Conservation (phyloP, 148 eudicot genomes). For the Dysphania ambrosioides region DNA sequence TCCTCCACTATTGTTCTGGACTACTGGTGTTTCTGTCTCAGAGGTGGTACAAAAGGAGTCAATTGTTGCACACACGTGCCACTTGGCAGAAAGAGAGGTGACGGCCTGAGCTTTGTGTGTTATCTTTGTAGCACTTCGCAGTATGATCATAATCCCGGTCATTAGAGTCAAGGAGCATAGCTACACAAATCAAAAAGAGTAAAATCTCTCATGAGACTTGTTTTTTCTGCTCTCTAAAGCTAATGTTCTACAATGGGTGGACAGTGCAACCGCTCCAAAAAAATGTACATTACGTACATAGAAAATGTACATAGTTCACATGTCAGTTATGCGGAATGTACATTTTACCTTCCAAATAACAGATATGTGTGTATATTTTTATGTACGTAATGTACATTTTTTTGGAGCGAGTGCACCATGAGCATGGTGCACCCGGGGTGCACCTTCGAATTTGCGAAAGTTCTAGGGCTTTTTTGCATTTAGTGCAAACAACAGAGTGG, state of each 20-base stretch:
- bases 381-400: too few species aligned
- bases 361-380: too few species aligned
- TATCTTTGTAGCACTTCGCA: conserved; percentile 84
- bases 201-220: background rate
- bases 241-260: background rate
- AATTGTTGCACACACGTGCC: conserved; percentile 91
- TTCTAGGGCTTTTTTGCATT: background rate
- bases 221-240: too few species aligned
- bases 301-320: too few species aligned
- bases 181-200: conserved; percentile 34
- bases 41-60: conserved; percentile 51
- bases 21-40: conserved; percentile 58
- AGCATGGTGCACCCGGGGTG: too few species aligned
- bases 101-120: conserved; percentile 91
- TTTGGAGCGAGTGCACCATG: too few species aligned
- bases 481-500: background rate
- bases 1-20: conserved; percentile 13
- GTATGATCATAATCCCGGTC: conserved; percentile 66
- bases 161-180: conserved; percentile 71
- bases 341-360: too few species aligned
- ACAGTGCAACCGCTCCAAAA: too few species aligned
- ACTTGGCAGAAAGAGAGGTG: conserved; percentile 80
- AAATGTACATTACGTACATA: too few species aligned
- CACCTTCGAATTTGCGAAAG: too few species aligned
- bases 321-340: too few species aligned